Evolutionary conservation across 805 yeast species (phyloP).

Genomic region (Yamadazyma sp.): DNA sequence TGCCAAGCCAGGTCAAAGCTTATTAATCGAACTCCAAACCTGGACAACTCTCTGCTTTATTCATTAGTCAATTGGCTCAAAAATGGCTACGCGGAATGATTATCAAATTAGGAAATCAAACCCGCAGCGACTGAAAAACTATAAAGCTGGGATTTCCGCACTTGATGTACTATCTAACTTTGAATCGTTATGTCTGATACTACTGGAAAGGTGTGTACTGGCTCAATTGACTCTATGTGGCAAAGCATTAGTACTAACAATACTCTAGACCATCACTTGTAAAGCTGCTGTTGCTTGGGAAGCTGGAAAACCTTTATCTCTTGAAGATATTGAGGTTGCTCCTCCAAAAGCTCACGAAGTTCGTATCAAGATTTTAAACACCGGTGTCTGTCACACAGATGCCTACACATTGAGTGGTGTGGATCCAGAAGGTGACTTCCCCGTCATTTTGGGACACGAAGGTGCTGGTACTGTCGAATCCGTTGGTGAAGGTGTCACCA

Average conservation of each 20-base stretch:
- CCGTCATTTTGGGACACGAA: constrained; percentile 93
- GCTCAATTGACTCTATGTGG: constrained; percentile 12
- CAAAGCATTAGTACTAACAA: constrained; percentile 20
- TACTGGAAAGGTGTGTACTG: constrained; percentile 8
- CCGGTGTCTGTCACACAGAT: constrained; percentile 99
- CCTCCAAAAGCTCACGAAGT: constrained; percentile 98
- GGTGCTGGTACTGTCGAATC: constrained; percentile 97
- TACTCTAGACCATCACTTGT: constrained; percentile 64
- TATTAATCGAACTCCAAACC: too few species aligned
- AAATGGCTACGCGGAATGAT: too few species aligned
- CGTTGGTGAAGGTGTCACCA: constrained; percentile 90
- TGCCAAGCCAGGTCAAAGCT: too few species aligned
- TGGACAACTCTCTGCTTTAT: too few species aligned
- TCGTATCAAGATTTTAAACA: constrained; percentile 79
- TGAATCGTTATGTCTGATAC: constrained; percentile 2
- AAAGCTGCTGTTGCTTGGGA: constrained; percentile 98
- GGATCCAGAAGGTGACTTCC: constrained; percentile 97
- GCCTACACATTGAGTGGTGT: constrained; percentile 92
- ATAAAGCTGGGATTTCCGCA: constrained; percentile 1
- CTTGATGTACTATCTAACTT: too few species aligned
- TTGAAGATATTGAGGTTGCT: constrained; percentile 86
- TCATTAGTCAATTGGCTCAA: too few species aligned
- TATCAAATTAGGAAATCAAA: neutral
- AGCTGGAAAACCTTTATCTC: constrained; percentile 76
- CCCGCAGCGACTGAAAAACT: neutral